Base-by-base conservation (phyloP, 2,329 filamentous ascomycete species). In the Cladosporium sp. region DNA sequence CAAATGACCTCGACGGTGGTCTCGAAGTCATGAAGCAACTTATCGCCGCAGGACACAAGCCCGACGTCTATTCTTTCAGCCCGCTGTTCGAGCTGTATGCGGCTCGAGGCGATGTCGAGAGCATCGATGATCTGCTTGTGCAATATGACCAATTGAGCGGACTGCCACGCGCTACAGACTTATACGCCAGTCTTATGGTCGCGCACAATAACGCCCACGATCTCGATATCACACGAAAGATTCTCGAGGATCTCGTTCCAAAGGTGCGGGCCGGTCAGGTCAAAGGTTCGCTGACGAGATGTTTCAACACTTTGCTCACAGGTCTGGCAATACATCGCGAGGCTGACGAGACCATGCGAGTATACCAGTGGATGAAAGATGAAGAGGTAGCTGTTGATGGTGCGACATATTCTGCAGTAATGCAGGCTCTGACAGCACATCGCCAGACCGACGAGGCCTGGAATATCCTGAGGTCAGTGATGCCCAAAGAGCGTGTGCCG, bases 251-350 rank as follows among this genome's bases (percentile, higher is more conserved):
- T 44, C 80, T 84, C 32, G 75, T 85, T 20, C 28, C 54, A 54
- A 58, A 66, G 25, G 58, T 64, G 1, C 20, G 71, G 73, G 12
- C 76, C 78, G 60, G 74, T 1, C 50, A 77, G 13, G 69, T 84
- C 0, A 69, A 77, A 17, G 79, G 83, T 1, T 75, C 79, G 1
- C 75, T 81, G 20, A 85, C 85, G 2, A 76, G 79, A 32, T 83
- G 91, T 67, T 97, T 90, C 89, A 96, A 97, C 68, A 79, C 84
- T 54, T 74, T 97, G 32, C 76, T 97, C 4, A 79, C 81, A 57
- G 83, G 87, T 60, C 81, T 91, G 69, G 89, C 89, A 6, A 75
- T 83, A 56, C 79, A 82, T 6, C 82, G 87, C 56, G 80, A 88
- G 60, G 65, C 85, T 25, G 69, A 76, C 20, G 77, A 76, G n/a